Percentiles rank a stretch among this genome's conserved stretches.
Evolutionary conservation across 2,329 filamentous ascomycete genomes (phyloP).

Genomic region (Fusarium anguioides): DNA sequence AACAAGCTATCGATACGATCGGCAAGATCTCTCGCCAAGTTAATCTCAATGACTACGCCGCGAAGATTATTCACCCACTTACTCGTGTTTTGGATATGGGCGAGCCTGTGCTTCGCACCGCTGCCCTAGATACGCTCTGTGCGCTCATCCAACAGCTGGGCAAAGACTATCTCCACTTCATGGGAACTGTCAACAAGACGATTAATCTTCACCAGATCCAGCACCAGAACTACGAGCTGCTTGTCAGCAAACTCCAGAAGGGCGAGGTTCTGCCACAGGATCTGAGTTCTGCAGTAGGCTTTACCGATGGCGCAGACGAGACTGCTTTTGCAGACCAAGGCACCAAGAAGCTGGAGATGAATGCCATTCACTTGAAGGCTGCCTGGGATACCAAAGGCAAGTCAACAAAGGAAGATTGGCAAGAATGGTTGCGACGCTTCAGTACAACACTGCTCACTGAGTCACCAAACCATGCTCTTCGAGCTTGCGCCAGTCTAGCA

Average conservation of each 20-base stretch:
- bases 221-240: conserved; percentile 90
- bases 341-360: conserved; percentile 95
- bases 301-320: conserved; percentile 82
- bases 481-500: conserved; percentile 91
- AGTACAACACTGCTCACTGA: conserved; percentile 95
- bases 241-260: conserved; percentile 92
- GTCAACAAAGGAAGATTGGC: conserved; percentile 98
- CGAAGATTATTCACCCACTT: conserved; percentile 94
- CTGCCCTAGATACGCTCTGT: conserved; percentile 93
- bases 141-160: conserved; percentile 96
- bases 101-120: conserved; percentile 78
- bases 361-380: conserved; percentile 94
- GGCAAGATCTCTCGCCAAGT: conserved; percentile 95
- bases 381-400: conserved; percentile 98
- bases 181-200: conserved; percentile 90
- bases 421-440: conserved; percentile 97
- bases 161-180: conserved; percentile 94
- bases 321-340: conserved; percentile 83
- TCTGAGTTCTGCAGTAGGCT: conserved; percentile 85
- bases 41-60: conserved; percentile 96
- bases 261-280: conserved; percentile 96
- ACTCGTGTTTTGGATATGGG: conserved; percentile 80
- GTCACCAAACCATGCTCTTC: conserved; percentile 92
- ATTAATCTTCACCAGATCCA: conserved; percentile 83
- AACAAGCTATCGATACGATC: conserved; percentile 92